phyloP scores from a whole-genome alignment of 352 stramenopile species.

The Lagenidium giganteum region DNA sequence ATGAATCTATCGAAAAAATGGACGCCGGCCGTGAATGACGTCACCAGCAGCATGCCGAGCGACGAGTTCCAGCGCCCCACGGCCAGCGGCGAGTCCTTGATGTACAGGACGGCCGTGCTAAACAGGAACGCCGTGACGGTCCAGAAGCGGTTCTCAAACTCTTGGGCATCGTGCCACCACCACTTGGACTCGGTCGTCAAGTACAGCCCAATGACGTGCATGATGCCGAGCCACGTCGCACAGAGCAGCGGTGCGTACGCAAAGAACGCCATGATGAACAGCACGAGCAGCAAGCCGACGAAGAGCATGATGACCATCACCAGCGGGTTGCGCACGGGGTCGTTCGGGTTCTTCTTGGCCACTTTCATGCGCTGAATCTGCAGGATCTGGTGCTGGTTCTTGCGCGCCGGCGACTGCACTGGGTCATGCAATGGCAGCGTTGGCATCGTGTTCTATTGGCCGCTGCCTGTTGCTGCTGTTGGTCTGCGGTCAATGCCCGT shows the following conservation, averaged over 20 bases:
- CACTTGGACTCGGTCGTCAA: conserved; percentile 80
- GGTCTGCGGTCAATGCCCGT: no score
- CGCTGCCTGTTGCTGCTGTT: no score
- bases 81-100: conserved; percentile 90
- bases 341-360: conserved; percentile 17
- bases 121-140: conserved; percentile 93
- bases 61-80: conserved; percentile 70
- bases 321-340: conserved; percentile 51
- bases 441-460: no score
- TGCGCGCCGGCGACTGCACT: no score
- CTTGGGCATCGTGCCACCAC: conserved; percentile 86
- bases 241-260: conserved; percentile 76
- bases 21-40: conserved; percentile 71
- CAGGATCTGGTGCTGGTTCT: conserved; percentile 38
- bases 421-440: no score
- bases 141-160: conserved; percentile 98
- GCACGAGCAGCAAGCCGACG: conserved; percentile 45
- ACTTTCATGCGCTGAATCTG: conserved; percentile 41
- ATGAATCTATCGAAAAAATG: conserved; percentile 83
- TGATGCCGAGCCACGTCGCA: conserved; percentile 71
- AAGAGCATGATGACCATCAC: conserved; percentile 72
- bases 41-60: conserved; percentile 71
- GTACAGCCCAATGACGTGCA: conserved; percentile 81
- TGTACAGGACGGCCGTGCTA: conserved; percentile 90
- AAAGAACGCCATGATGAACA: conserved; percentile 80